Conservation (phyloP, 2,329 filamentous ascomycete species). For the Fusarium compactum region DNA sequence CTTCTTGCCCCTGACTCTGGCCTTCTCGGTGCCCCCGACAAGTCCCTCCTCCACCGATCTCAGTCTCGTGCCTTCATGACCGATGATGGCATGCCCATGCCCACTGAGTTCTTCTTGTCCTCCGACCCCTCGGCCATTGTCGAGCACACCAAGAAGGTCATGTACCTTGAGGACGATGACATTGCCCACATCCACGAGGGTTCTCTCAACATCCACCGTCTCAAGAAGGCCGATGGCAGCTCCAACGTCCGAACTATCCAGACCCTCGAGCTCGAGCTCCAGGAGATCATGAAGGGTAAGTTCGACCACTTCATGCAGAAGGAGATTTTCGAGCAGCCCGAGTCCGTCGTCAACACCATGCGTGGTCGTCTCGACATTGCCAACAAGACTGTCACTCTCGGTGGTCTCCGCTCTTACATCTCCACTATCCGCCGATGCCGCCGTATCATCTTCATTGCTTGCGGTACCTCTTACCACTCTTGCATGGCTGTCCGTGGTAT, state of each 20-base stretch:
- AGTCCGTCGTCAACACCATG: constrained; percentile 99
- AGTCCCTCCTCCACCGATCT: constrained; percentile 96
- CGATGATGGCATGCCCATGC: constrained; percentile 97
- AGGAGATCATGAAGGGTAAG: constrained; percentile 99
- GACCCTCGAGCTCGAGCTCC: constrained; percentile 97
- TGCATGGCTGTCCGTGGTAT: constrained; percentile 99
- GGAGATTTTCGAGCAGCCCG: constrained; percentile 99
- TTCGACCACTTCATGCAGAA: constrained; percentile 99
- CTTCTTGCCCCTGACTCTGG: constrained; percentile 72
- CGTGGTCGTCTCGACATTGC: constrained; percentile 94
- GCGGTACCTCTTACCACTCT: constrained; percentile 97
- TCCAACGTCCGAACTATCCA: constrained; percentile 98
- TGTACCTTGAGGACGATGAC: constrained; percentile 99
- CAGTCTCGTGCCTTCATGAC: constrained; percentile 99
- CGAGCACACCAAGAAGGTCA: constrained; percentile 99
- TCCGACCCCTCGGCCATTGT: constrained; percentile 98
- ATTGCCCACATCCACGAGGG: constrained; percentile 99
- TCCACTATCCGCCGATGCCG: constrained; percentile 95
- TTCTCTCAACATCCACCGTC: constrained; percentile 97
- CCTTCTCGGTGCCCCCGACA: constrained; percentile 90
- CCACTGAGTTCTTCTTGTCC: constrained; percentile 98
- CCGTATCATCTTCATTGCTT: constrained; percentile 98
- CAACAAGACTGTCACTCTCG: constrained; percentile 95
- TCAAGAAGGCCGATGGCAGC: constrained; percentile 95
- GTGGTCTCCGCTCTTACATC: constrained; percentile 96